Evolutionary conservation across 2,329 filamentous ascomycete species (phyloP).

Genomic region (Fusarium camptoceras): DNA sequence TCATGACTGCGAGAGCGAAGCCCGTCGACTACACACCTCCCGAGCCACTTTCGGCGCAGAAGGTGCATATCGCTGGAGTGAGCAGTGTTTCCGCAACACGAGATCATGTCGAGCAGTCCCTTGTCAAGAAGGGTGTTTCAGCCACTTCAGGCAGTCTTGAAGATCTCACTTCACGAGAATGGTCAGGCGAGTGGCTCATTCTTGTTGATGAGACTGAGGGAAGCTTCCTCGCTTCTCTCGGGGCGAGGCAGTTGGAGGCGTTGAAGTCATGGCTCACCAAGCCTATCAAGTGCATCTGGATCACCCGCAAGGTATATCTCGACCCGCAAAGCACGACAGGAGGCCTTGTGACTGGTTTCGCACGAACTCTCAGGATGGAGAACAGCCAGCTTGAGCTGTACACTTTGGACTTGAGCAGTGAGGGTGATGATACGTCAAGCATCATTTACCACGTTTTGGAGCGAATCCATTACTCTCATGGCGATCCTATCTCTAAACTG

Average conservation of each 20-base stretch:
- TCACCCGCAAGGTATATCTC: constrained; percentile 40
- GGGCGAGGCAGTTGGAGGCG: constrained; percentile 21
- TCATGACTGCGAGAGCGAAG: constrained; percentile 41
- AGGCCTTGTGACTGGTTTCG: constrained; percentile 41
- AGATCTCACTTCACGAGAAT: constrained; percentile 25
- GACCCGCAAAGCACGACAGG: constrained; percentile 39
- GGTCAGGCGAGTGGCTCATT: constrained; percentile 38
- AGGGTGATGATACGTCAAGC: constrained; percentile 15
- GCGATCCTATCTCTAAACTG: constrained; percentile 38
- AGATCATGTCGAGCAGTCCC: constrained; percentile 10
- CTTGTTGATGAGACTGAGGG: constrained; percentile 36
- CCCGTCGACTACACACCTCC: constrained; percentile 11
- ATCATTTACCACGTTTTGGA: constrained; percentile 37
- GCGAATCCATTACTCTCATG: constrained; percentile 35
- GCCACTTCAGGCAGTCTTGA: constrained; percentile 26
- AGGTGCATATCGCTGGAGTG: constrained; percentile 30
- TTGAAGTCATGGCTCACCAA: constrained; percentile 33
- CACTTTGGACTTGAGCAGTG: constrained; percentile 38
- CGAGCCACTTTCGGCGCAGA: constrained; percentile 14
- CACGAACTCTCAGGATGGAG: constrained; percentile 36
- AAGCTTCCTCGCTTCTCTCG: constrained; percentile 37
- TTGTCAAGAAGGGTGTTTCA: constrained; percentile 18
- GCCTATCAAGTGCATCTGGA: constrained; percentile 41
- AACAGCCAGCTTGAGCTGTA: constrained; percentile 41
- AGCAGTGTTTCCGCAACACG: not conserved